Percentiles rank a stretch among this genome's conserved stretches.
These are phyloP conservation scores for Opeltia flavorubescens DNA, from an alignment of 495 filamentous ascomycete genomes.

Conservation along the genomic window DNA sequence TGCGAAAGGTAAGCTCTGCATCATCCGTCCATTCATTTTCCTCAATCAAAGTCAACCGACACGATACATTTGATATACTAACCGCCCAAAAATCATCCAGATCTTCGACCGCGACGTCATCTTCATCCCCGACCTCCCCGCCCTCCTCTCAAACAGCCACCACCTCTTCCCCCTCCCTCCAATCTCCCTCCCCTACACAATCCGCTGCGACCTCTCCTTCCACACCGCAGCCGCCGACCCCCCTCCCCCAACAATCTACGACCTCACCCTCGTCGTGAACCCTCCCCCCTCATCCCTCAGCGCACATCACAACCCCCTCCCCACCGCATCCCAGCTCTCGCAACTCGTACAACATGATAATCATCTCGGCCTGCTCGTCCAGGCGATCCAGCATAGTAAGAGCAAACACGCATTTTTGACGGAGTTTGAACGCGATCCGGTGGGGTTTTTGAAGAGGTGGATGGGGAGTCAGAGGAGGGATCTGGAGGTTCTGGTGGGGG, in stretches of 20 bases:
- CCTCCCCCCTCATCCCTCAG: slow-evolving; percentile 55
- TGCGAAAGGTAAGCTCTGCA: slow-evolving; percentile 48
- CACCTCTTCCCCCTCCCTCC: slow-evolving; percentile 73
- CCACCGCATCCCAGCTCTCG: slow-evolving; percentile 48
- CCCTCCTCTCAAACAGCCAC: slow-evolving; percentile 42
- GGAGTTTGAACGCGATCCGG: slow-evolving; percentile 63
- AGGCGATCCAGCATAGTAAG: slow-evolving; percentile 62
- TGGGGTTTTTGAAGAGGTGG: slow-evolving; percentile 69
- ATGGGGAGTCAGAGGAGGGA: slow-evolving; percentile 77
- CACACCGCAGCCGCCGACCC: slow-evolving; percentile 38
- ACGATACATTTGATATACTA: slow-evolving; percentile 3
- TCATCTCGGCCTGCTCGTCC: slow-evolving; percentile 64
- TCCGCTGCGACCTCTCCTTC: slow-evolving; percentile 81
- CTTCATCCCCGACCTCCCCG: slow-evolving; percentile 78
- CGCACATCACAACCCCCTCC: slow-evolving; percentile 28
- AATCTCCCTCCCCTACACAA: slow-evolving; percentile 77
- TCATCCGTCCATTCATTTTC: not conserved
- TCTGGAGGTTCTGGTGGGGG: slow-evolving; percentile 78
- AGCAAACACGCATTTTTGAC: slow-evolving; percentile 77
- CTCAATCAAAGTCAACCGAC: slow-evolving; percentile 1
- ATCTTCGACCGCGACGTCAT: slow-evolving; percentile 65
- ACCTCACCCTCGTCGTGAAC: slow-evolving; percentile 62
- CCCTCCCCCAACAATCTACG: slow-evolving; percentile 64
- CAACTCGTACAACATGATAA: slow-evolving; percentile 65
- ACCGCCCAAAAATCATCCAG: slow-evolving; percentile 27